Percentiles rank a stretch among this genome's conserved stretches.
These are phyloP conservation scores for Kalmanozyma brasiliensis DNA, from an alignment of 1,284 basidiomycete genomes.

Conservation along the genomic window DNA sequence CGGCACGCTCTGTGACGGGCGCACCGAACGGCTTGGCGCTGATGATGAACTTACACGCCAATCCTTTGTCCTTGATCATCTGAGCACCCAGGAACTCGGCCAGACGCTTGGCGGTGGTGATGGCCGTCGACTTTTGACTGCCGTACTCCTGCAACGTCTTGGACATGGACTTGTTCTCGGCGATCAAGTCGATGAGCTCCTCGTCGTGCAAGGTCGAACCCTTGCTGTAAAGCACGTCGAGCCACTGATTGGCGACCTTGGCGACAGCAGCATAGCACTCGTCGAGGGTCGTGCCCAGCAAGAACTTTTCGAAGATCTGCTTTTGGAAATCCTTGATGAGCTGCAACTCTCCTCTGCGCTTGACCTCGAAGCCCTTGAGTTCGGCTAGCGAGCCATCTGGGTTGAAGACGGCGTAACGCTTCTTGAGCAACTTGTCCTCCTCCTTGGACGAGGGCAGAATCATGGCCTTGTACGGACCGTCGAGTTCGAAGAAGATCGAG, in stretches of 20 bases:
- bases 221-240: constrained; percentile 90
- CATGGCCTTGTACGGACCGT: constrained; percentile 99
- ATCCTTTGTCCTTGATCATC: constrained; percentile 99
- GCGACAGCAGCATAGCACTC: constrained; percentile 97
- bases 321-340: constrained; percentile 99
- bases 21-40: constrained; percentile 92
- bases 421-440: constrained; percentile 98
- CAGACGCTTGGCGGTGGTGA: constrained; percentile 92
- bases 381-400: constrained; percentile 96
- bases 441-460: constrained; percentile 99
- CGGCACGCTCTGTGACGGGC: constrained; percentile 94
- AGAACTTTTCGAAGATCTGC: constrained; percentile 96
- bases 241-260: constrained; percentile 93
- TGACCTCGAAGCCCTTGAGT: constrained; percentile 98
- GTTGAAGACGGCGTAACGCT: constrained; percentile 99
- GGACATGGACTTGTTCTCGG: constrained; percentile 98
- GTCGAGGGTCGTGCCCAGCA: constrained; percentile 89
- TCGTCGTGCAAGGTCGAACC: constrained; percentile 86
- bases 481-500: constrained; percentile 99
- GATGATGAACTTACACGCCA: constrained; percentile 99
- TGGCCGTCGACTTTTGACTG: constrained; percentile 96
- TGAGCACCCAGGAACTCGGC: constrained; percentile 97
- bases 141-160: constrained; percentile 96
- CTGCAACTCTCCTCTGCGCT: constrained; percentile 95
- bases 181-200: constrained; percentile 96